Evolutionary conservation across 2,329 filamentous ascomycete species (phyloP), one percentile per base, ranked within the genome.

Genomic region (Sporothrix mexicana): DNA sequence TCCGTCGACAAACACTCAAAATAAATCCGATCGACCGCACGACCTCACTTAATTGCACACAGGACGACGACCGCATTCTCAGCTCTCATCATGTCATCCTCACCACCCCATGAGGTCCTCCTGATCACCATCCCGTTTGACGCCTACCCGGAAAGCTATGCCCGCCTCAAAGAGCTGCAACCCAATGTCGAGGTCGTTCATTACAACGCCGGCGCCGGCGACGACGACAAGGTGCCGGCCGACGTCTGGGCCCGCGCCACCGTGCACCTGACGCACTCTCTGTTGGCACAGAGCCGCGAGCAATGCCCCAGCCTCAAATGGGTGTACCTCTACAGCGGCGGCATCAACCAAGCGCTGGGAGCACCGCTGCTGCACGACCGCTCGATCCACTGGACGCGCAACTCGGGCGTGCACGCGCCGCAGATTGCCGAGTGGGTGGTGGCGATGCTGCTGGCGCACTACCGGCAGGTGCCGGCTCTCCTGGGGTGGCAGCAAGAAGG

Each of bases 381-480:
- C 23, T 12, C 12, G 13, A 59, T 73, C 30, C 55, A 71, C 0
- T 73, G 72, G 72, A 73, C 72, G 13, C 66, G 72, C 57, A 73
- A 73, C 64, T 61, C 57, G 30, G 72, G 72, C 61, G 72, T 73
- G 49, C 67, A 74, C 43, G 55, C 64, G 1, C 86, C 87, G 1
- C 86, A 88, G 76, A 88, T 88, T 73, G 80, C 86, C 0, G 87
- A 88, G 77, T 88, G 87, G 87, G 81, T 88, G 4, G 83, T 88
- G 20, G 78, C 80, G 25, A 88, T 85, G 0, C 88, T 84, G 75
- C 78, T 88, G 36, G 68, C 68, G n/a, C 51, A 68, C 43, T 59
- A 36, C 62, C 70, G 70, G 25, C 70, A 72, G 53, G 15, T 72
- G 20, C 62, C 70, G 7, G 20, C 3, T 7, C 62, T 72, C n/a